Evolutionary conservation across 2,329 filamentous ascomycete species (phyloP).

Genomic region (Grosmannia huntii): DNA sequence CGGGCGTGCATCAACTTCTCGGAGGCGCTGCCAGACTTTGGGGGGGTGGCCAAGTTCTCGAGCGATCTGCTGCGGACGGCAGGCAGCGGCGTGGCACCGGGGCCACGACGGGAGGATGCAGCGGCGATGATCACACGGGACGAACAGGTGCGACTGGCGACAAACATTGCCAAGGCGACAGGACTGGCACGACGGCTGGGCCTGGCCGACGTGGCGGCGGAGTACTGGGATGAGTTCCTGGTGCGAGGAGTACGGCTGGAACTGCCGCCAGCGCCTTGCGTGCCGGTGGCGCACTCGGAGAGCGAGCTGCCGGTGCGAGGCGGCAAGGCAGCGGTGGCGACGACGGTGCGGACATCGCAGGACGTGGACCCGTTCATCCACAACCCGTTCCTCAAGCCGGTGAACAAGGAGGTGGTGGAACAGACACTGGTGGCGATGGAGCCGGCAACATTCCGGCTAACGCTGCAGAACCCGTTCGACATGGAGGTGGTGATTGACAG

Average conservation of each 20-base stretch:
- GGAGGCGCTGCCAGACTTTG: constrained; percentile 84
- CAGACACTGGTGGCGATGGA: constrained; percentile 69
- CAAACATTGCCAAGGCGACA: constrained; percentile 76
- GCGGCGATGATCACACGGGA: constrained; percentile 62
- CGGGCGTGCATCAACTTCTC: constrained; percentile 87
- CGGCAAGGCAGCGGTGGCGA: not conserved
- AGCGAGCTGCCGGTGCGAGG: constrained; percentile 33
- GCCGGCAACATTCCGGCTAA: constrained; percentile 63
- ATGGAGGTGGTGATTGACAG: constrained; percentile 83
- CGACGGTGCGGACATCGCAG: constrained; percentile 37
- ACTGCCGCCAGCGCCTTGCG: constrained; percentile 42
- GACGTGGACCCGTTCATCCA: constrained; percentile 82
- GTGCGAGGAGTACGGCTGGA: constrained; percentile 66
- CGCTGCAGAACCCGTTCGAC: constrained; percentile 87
- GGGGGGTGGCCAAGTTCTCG: constrained; percentile 79
- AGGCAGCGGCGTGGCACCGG: constrained; percentile 67
- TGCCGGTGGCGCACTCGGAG: constrained; percentile 53
- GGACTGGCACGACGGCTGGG: constrained; percentile 66
- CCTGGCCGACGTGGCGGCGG: constrained; percentile 51
- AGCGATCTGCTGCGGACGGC: constrained; percentile 72
- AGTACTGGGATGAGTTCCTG: constrained; percentile 96
- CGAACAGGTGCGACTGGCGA: constrained; percentile 73
- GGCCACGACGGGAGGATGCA: constrained; percentile 52
- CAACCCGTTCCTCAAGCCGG: constrained; percentile 72
- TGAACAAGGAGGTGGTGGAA: constrained; percentile 46